Percentiles rank a stretch among this genome's conserved stretches.
phyloP scores from a whole-genome alignment of 164 flowering plant species.

The Berberis thunbergii region DNA sequence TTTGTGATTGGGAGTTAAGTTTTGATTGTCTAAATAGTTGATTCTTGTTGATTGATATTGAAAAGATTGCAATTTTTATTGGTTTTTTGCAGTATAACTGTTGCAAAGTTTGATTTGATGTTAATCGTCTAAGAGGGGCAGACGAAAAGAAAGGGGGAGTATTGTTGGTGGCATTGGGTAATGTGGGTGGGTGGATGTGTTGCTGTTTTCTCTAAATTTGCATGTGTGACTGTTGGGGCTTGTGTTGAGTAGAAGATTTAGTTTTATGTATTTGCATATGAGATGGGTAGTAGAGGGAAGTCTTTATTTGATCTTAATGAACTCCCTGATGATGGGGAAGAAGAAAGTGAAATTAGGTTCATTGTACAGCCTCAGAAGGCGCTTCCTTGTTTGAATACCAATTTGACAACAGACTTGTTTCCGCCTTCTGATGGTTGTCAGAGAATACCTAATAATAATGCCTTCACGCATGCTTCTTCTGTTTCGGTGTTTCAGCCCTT shows the following conservation, averaged over 20 bases:
- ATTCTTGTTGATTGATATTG: no score
- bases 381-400: constrained; percentile 36
- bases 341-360: constrained; percentile 31
- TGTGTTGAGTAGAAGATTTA: constrained; percentile 14
- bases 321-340: constrained; percentile 74
- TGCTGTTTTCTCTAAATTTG: no score
- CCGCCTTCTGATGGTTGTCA: constrained; percentile 27
- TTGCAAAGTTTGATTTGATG: no score
- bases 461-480: constrained; percentile 78
- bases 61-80: no score
- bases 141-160: no score
- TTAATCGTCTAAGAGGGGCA: no score
- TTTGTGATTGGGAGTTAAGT: no score
- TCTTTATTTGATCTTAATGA: constrained; percentile 88
- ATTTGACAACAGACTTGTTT: constrained; percentile 28
- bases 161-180: no score
- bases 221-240: no score
- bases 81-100: no score
- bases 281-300: constrained; percentile 85
- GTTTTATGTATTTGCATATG: constrained; percentile 52
- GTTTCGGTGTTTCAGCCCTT: constrained; percentile 93
- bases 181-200: no score
- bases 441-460: constrained; percentile 45
- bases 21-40: no score
- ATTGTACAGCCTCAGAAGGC: constrained; percentile 59